Evolutionary conservation across 176 grass and related monocot genomes (phyloP).

Genomic region (Thinopyrum elongatum): DNA sequence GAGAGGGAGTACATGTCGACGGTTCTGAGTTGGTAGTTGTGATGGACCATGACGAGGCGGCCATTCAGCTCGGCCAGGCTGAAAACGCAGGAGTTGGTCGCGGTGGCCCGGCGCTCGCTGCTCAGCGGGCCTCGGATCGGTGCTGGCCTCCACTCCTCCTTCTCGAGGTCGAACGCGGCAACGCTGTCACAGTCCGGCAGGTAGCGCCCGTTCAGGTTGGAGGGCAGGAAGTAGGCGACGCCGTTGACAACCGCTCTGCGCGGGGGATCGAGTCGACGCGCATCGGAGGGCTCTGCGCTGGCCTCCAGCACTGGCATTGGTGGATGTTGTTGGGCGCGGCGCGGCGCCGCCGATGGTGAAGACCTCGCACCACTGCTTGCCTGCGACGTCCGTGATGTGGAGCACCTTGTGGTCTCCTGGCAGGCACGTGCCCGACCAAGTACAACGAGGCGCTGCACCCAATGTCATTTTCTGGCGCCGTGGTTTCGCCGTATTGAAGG

Average conservation of each 20-base stretch:
- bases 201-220: no score
- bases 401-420: constrained; percentile 32
- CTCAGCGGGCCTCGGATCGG: background rate
- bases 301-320: background rate
- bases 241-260: background rate
- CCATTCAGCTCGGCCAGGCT: background rate
- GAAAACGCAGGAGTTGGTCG: background rate
- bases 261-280: no score
- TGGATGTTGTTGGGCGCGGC: background rate
- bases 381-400: background rate
- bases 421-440: constrained; percentile 13
- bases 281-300: background rate
- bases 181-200: background rate
- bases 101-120: background rate
- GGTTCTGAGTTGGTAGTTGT: background rate
- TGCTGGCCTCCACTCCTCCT: background rate
- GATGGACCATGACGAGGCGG: background rate
- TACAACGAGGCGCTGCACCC: background rate
- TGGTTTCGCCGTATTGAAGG: background rate
- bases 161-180: constrained; percentile 6
- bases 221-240: background rate
- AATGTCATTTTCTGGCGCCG: background rate
- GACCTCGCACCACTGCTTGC: background rate
- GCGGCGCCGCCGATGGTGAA: background rate
- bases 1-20: constrained; percentile 9